phyloP scores from a whole-genome alignment of 495 filamentous ascomycete species.

The Pseudomonodictys pantanalensis region DNA sequence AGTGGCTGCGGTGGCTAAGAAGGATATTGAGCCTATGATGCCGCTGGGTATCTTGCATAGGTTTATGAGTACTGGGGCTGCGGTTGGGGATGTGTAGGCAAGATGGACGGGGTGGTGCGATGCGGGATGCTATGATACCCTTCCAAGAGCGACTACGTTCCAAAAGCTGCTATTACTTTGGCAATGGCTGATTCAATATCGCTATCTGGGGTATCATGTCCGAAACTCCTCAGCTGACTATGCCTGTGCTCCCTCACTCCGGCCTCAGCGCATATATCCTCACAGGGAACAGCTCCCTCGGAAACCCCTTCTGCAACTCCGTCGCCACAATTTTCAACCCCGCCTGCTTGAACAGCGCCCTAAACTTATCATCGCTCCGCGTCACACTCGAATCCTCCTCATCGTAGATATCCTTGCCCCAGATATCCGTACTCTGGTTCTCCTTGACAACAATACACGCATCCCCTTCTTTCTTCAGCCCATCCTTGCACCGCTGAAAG shows the following conservation, averaged over 20 bases:
- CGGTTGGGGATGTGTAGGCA: not conserved
- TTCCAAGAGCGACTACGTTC: not conserved
- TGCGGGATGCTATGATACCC: not conserved
- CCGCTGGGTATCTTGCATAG: slow-evolving; percentile 6
- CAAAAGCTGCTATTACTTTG: not conserved
- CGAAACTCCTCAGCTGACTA: not conserved
- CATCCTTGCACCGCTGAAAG: slow-evolving; percentile 57
- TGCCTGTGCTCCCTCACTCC: not conserved
- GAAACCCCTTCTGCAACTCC: slow-evolving; percentile 67
- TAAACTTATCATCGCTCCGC: slow-evolving; percentile 67
- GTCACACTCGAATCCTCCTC: slow-evolving; percentile 77
- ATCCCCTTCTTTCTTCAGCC: slow-evolving; percentile 44
- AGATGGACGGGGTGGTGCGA: not conserved
- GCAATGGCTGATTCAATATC: not conserved
- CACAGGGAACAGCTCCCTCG: slow-evolving; percentile 41
- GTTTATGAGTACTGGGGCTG: slow-evolving; percentile 17
- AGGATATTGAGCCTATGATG: no score
- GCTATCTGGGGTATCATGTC: not conserved
- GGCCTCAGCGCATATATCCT: slow-evolving; percentile 39
- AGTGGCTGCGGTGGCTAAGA: no score
- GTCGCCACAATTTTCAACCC: slow-evolving; percentile 63
- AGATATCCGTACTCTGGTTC: slow-evolving; percentile 64
- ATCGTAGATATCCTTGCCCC: slow-evolving; percentile 68
- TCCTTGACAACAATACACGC: slow-evolving; percentile 80
- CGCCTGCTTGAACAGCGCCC: slow-evolving; percentile 64